Conservation (phyloP, 768 basidiomycete genomes). For the Holtermanniella nyarrowii region DNA sequence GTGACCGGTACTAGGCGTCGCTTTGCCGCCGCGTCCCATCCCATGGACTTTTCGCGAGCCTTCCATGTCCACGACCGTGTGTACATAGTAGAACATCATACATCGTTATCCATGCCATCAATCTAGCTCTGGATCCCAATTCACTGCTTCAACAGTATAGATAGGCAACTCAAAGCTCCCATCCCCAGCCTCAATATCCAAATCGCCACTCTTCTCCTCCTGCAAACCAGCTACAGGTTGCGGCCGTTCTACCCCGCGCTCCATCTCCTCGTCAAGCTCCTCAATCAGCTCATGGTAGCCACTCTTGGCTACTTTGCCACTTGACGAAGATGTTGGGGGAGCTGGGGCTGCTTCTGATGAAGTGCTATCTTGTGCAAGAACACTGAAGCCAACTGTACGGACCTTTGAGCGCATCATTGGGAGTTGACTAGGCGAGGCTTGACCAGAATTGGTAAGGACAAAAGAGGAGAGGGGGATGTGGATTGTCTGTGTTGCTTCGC, state of each 20-base stretch:
- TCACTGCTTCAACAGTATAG: constrained; percentile 69
- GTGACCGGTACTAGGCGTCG: too few species aligned
- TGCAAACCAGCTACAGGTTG: constrained; percentile 13
- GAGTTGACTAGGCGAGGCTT: constrained; percentile 53
- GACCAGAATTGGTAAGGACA: constrained; percentile 45
- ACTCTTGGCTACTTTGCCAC: background rate
- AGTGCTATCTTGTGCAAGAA: constrained; percentile 48
- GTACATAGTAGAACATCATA: too few species aligned
- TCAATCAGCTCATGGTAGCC: background rate
- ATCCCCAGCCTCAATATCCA: constrained; percentile 27
- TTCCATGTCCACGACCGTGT: too few species aligned
- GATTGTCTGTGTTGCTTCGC: constrained; percentile 18
- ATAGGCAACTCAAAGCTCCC: constrained; percentile 75
- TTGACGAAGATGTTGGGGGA: constrained; percentile 43
- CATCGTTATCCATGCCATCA: too few species aligned
- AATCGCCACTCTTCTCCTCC: constrained; percentile 17
- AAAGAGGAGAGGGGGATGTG: constrained; percentile 67
- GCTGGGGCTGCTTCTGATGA: background rate
- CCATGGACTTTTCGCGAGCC: too few species aligned
- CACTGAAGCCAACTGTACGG: constrained; percentile 71
- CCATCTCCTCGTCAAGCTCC: constrained; percentile 6
- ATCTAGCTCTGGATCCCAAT: constrained; percentile 41
- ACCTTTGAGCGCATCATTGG: constrained; percentile 65
- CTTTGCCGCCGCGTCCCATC: too few species aligned
- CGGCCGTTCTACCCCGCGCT: constrained; percentile 16